Evolutionary conservation across 2,329 filamentous ascomycete species (phyloP), one percentile per base, ranked within the genome.

Genomic region (Xylariaceae sp.): DNA sequence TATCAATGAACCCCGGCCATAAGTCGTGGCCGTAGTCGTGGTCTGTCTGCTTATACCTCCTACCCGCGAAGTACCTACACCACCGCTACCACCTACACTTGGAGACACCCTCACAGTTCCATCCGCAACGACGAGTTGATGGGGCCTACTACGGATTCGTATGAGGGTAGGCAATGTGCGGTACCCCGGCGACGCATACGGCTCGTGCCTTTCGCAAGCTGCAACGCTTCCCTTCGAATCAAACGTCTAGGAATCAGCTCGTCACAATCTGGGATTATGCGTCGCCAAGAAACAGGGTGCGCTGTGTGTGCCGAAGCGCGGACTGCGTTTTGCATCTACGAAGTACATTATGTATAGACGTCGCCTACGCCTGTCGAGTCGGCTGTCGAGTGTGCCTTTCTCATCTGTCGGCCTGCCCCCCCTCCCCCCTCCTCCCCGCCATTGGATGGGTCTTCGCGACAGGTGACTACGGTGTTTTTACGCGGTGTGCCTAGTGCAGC

Each of bases 211-310:
- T 48, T 60, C 45, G 53, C 53, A 46, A 55, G 18, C 15, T 34
- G 32, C 32, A 34, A 34, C 53, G 34, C 22, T 8, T 43, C 32
- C 58, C 57, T 65, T 65, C 64, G 63, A 66, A 66, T 65, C 63
- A 65, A 8, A 50, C 46, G 54, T 51, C 42, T 30, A 47, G 54
- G 55, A 63, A 59, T 54, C 51, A 49, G 56, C 60, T 62, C 60
- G 61, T 66, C 63, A 67, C 65, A 42, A 61, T 61, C 64, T 64
- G 55, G 65, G 65, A 68, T 68, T 63, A 64, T 62, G 65, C 65
- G 62, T 66, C 65, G 65, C 65, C 65, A 68, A 68, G 65, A 61
- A 48, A 46, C 54, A 55, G 45, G 50, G 52, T 63, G 59, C 32
- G 32, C 51, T 29, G 41, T 16, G 41, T 43, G 37, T 12, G 18